Conservation (phyloP, 169 alveolate species). For the Babesia sp. region DNA sequence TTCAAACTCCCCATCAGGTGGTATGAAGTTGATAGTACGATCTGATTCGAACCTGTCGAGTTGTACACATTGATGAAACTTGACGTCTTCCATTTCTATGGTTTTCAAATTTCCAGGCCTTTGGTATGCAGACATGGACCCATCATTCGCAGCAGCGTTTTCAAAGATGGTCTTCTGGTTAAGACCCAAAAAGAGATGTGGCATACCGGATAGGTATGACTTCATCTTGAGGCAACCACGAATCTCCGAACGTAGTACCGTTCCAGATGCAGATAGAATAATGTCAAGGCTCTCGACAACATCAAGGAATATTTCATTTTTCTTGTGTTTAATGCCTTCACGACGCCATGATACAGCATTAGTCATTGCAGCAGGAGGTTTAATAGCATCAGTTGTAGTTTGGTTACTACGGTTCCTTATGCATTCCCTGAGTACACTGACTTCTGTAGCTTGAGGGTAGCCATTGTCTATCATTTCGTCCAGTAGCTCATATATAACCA, state of each 20-base stretch:
- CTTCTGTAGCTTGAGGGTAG: constrained; percentile 95
- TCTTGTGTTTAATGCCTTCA: constrained; percentile 97
- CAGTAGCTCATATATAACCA: constrained; percentile 95
- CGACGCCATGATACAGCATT: constrained; percentile 93
- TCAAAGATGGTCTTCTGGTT: constrained; percentile 92
- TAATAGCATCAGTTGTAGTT: constrained; percentile 75
- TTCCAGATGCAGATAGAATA: constrained; percentile 82
- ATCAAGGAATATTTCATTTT: constrained; percentile 98
- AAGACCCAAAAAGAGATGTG: constrained; percentile 96
- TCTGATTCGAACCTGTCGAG: constrained; percentile 85
- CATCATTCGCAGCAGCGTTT: constrained; percentile 46
- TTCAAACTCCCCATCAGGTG: constrained; percentile 99
- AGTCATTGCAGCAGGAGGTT: constrained; percentile 91
- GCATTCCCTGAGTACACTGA: constrained; percentile 69
- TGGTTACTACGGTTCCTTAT: constrained; percentile 87
- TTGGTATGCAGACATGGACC: constrained; percentile 12
- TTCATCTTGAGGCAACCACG: constrained; percentile 95
- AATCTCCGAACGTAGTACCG: constrained; percentile 95
- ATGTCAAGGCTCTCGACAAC: constrained; percentile 96
- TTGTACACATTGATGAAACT: constrained; percentile 97
- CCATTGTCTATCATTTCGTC: constrained; percentile 99
- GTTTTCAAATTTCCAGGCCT: constrained; percentile 63
- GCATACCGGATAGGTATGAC: constrained; percentile 98
- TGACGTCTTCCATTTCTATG: constrained; percentile 98
- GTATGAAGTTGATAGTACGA: constrained; percentile 95